Base-by-base conservation (phyloP, 345 rosid species). In the Eucalyptus decipiens region DNA sequence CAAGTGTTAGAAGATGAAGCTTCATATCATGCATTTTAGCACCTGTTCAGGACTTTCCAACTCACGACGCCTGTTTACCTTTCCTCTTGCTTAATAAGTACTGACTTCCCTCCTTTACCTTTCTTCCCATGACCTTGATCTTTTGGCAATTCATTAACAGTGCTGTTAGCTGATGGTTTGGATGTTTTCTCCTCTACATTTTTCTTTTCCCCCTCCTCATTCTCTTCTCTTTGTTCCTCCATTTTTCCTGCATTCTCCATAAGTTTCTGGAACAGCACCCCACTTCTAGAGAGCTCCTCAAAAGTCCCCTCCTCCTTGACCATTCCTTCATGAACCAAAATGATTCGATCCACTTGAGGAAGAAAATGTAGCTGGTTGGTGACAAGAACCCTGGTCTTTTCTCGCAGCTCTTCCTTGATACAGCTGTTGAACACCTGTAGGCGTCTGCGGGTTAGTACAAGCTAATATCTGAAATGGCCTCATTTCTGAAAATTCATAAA, bases 331-430 rank as follows among this genome's bases (percentile, higher is more conserved):
- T 93, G 92, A 51, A 97, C 95, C 86, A 98, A 92, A 83, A 98
- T 89, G 56, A 98, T 95, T 88, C 89, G 92, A 93, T 98, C 99
- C 91, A 98, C 96, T 85, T 93, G 96, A 49, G 99, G 98, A 91
- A 97, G 99, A 94, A 97, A 97, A 94, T 97, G 98, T 81, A 97
- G 92, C 91, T 97, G 99, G 94, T 97, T 97, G 56, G 98, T 96
- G 69, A 98, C 98, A 89, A 98, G 99, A 52, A 98, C 92, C 90
- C 99, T 92, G 50, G 99, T 97, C 93, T 97, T 97, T 62, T 92
- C 95, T 81, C 72, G 92, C 85, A 97, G 92, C 92, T 95, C 99
- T 90, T 94, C 94, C 93, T 93, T 97, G 92, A 97, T 94, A 89
- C 99, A 97, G 88, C 89, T 97, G 91, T 94, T 94, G 92, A 97